Evolutionary conservation across 805 yeast genomes (phyloP).

Genomic region (Hanseniaspora pseudoguilliermondii): DNA sequence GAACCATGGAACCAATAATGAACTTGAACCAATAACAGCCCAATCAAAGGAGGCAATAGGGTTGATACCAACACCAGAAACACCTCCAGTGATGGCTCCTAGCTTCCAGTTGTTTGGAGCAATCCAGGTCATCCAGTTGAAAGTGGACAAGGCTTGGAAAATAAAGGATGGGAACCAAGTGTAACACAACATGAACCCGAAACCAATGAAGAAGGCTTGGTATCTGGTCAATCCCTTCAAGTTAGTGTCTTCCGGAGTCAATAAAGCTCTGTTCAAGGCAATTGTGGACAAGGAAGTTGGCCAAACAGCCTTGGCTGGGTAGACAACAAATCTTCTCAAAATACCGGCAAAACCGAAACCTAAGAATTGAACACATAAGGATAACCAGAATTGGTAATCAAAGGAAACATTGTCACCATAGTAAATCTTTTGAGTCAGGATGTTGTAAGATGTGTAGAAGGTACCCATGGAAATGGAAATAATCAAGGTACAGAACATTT

Average conservation of each 20-base stretch:
- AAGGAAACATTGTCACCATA: conserved; percentile 27
- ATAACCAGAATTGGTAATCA: conserved; percentile 39
- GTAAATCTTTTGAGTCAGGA: conserved; percentile 27
- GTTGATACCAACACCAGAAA: conserved; percentile 38
- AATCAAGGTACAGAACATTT: conserved; percentile 45
- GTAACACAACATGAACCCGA: conserved; percentile 38
- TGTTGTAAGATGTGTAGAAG: conserved; percentile 29
- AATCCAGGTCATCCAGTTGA: conserved; percentile 34
- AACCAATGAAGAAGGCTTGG: conserved; percentile 35
- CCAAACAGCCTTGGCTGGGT: conserved; percentile 52
- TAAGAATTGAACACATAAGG: conserved; percentile 46
- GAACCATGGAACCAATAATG: conserved; percentile 36
- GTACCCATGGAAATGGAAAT: conserved; percentile 29
- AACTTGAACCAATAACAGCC: conserved; percentile 29
- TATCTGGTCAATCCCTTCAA: conserved; percentile 31
- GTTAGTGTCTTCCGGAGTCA: conserved; percentile 27
- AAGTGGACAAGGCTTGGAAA: conserved; percentile 46
- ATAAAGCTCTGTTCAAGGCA: conserved; percentile 44
- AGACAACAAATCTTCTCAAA: conserved; percentile 43
- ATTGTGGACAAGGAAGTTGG: conserved; percentile 48
- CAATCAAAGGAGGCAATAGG: conserved; percentile 45
- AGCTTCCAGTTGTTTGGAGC: conserved; percentile 35
- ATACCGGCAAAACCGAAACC: conserved; percentile 60
- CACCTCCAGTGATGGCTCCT: conserved; percentile 42
- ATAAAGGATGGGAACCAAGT: conserved; percentile 59